Conservation (phyloP, 2,329 filamentous ascomycete genomes). For the Didymella sp. region DNA sequence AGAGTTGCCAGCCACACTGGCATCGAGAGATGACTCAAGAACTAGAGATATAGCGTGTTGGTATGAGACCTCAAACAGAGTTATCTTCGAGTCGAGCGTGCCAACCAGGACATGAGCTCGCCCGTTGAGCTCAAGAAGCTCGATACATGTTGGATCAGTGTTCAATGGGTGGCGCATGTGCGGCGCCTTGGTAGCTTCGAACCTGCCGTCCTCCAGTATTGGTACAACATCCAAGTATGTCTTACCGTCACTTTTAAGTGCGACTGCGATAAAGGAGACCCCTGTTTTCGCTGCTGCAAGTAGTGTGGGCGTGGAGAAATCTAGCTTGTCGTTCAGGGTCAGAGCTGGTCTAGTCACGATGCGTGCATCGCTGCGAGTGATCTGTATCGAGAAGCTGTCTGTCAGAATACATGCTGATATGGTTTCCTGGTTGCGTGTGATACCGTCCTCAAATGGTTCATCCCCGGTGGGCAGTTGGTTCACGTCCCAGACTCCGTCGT, state of each 20-base stretch:
- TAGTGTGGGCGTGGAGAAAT: conserved; percentile 30
- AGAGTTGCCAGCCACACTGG: conserved; percentile 1
- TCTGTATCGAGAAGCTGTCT: conserved; percentile 37
- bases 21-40: conserved; percentile 22
- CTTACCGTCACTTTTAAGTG: conserved; percentile 26
- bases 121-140: conserved; percentile 35
- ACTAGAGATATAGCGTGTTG: conserved; percentile 11
- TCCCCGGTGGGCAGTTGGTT: conserved; percentile 32
- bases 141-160: conserved; percentile 45
- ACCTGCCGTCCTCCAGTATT: conserved; percentile 27
- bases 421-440: conserved; percentile 43
- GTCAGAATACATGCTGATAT: conserved; percentile 37
- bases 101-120: conserved; percentile 37
- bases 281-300: conserved; percentile 28
- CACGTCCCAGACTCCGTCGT: conserved; percentile 36
- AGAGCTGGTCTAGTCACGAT: conserved; percentile 33
- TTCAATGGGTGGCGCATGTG: conserved; percentile 25
- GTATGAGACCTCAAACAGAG: conserved; percentile 30
- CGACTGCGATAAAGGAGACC: conserved; percentile 28
- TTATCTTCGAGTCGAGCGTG: conserved; percentile 35
- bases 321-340: conserved; percentile 21
- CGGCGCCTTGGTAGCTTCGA: conserved; percentile 14
- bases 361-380: conserved; percentile 37
- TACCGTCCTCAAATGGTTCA: conserved; percentile 29
- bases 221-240: conserved; percentile 34